These are phyloP conservation scores for Apiospora malaysiana DNA, from an alignment of 2,329 filamentous ascomycete genomes.

Conservation along the genomic window DNA sequence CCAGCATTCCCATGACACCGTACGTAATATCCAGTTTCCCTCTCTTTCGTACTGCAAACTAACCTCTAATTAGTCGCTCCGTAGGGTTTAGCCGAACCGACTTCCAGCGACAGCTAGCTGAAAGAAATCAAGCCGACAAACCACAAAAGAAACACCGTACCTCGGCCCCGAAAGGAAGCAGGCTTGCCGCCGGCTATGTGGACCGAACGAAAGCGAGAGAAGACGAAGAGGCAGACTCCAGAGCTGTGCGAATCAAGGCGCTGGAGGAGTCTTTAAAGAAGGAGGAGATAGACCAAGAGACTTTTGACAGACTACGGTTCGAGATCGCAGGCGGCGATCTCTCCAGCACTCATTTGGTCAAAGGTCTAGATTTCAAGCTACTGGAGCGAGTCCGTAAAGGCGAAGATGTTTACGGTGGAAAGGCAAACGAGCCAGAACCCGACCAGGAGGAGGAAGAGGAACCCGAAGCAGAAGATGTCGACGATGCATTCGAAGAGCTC, in stretches of 20 bases:
- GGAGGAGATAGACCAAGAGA: conserved; percentile 80
- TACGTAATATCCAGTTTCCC: conserved; percentile 49
- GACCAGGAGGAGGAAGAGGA: conserved; percentile 37
- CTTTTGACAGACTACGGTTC: conserved; percentile 75
- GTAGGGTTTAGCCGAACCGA: conserved; percentile 64
- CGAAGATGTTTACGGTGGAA: conserved; percentile 66
- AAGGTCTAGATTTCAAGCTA: conserved; percentile 87
- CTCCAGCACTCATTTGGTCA: conserved; percentile 83
- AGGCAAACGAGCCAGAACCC: conserved; percentile 31
- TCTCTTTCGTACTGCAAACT: background rate
- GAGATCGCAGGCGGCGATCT: conserved; percentile 86
- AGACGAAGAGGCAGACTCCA: conserved; percentile 57
- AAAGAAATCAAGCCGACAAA: conserved; percentile 63
- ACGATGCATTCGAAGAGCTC: conserved; percentile 69
- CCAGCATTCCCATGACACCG: conserved; percentile 95
- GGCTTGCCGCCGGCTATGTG: conserved; percentile 79
- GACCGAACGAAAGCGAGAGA: conserved; percentile 77
- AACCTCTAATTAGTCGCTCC: conserved; percentile 61
- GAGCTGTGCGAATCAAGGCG: conserved; percentile 72
- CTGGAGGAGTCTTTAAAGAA: conserved; percentile 83
- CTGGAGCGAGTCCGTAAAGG: conserved; percentile 72
- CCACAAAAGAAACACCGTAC: conserved; percentile 78
- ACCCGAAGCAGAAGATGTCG: conserved; percentile 54
- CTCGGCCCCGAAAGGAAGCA: conserved; percentile 81
- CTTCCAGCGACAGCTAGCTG: conserved; percentile 84